phyloP scores from a whole-genome alignment of 2,329 filamentous ascomycete genomes.

The Diatrype stigma region DNA sequence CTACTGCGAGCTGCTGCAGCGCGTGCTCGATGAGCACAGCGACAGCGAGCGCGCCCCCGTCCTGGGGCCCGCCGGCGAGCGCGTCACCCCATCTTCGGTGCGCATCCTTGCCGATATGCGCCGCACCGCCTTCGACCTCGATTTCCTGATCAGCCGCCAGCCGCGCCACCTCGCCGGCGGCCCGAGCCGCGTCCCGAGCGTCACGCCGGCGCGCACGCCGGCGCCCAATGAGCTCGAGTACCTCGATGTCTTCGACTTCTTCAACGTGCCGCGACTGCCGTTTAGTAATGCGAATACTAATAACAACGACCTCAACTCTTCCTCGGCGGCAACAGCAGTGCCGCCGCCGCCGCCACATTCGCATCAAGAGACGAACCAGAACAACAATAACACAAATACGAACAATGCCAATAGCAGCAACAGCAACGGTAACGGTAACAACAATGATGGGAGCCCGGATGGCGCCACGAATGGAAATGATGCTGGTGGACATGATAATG shows the following conservation, averaged over 20 bases:
- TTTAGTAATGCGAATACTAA: constrained; percentile 31
- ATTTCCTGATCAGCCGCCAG: constrained; percentile 83
- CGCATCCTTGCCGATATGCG: constrained; percentile 90
- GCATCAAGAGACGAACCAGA: constrained; percentile 9
- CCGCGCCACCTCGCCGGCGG: constrained; percentile 46
- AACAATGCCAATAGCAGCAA: constrained; percentile 20
- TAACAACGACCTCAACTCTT: neutral
- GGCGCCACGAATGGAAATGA: constrained; percentile 9
- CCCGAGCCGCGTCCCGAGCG: constrained; percentile 44
- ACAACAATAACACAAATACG: constrained; percentile 20
- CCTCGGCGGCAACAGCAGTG: neutral
- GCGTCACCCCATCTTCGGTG: constrained; percentile 76
- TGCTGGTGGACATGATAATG: constrained; percentile 23
- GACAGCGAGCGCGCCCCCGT: constrained; percentile 62
- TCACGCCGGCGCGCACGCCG: constrained; percentile 63
- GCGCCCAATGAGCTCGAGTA: constrained; percentile 84
- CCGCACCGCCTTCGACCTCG: constrained; percentile 82
- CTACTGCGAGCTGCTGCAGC: constrained; percentile 73
- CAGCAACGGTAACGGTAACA: constrained; percentile 3
- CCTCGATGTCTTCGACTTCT: constrained; percentile 90
- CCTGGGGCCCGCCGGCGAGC: constrained; percentile 53
- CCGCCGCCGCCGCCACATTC: neutral
- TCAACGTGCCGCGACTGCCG: constrained; percentile 78
- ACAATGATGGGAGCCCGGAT: constrained; percentile 13
- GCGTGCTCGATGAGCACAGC: constrained; percentile 81